A percentile compares a stretch with the other conserved stretches of the same genome.
phyloP scores from a whole-genome alignment of 1,284 basidiomycete genomes.

The Ceratobasidium sp. region DNA sequence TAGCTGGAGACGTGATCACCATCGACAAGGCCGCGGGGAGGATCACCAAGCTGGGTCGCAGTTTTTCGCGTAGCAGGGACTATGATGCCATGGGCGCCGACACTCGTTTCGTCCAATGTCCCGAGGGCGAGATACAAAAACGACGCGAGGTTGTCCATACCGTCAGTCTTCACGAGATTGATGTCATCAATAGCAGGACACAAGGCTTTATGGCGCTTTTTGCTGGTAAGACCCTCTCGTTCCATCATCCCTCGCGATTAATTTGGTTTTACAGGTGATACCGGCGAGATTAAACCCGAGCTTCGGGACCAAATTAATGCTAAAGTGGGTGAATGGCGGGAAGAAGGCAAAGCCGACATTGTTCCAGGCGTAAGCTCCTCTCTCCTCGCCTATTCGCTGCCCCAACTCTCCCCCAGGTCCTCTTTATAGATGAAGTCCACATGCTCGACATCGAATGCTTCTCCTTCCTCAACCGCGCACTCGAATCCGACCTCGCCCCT shows the following conservation, averaged over 20 bases:
- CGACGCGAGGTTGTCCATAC: constrained; percentile 97
- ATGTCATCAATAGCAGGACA: constrained; percentile 98
- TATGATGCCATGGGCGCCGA: constrained; percentile 99
- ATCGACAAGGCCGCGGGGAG: constrained; percentile 99
- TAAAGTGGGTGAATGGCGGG: constrained; percentile 97
- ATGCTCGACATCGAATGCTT: constrained; percentile 99
- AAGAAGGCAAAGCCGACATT: constrained; percentile 98
- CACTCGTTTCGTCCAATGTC: constrained; percentile 96
- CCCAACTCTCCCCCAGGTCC: constrained; percentile 65
- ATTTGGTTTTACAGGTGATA: constrained; percentile 71
- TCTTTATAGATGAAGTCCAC: constrained; percentile 97
- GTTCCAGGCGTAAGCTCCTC: constrained; percentile 84
- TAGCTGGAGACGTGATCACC: constrained; percentile 95
- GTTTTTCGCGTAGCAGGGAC: constrained; percentile 95
- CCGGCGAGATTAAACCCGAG: constrained; percentile 99
- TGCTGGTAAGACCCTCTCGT: constrained; percentile 60
- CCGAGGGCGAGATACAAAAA: constrained; percentile 97
- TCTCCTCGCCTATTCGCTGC: constrained; percentile 8
- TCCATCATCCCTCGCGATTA: constrained; percentile 78
- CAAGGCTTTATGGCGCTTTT: constrained; percentile 82
- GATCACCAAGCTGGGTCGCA: constrained; percentile 95
- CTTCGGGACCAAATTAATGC: constrained; percentile 96
- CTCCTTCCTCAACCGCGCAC: constrained; percentile 96
- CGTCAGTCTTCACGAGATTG: constrained; percentile 97
- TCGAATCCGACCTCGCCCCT: constrained; percentile 94